Percentiles rank a stretch among this genome's conserved stretches.
phyloP scores from a whole-genome alignment of 2,329 filamentous ascomycete genomes.

The Hymenoscyphus infarciens region DNA sequence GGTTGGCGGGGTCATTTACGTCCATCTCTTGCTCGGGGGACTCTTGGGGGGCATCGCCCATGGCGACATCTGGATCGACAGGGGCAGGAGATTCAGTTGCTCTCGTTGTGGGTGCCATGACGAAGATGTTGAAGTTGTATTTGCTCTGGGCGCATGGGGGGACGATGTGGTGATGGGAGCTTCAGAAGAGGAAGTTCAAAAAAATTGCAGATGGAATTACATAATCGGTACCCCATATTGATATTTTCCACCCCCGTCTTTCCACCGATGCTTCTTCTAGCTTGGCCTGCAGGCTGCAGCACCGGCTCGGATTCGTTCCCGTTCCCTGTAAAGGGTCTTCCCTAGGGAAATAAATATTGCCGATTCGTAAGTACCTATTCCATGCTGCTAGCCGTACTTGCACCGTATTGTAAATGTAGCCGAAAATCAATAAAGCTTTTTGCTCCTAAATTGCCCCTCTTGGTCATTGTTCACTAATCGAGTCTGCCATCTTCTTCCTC shows the following conservation, averaged over 20 bases:
- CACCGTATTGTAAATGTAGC: not conserved
- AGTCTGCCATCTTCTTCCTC: not conserved
- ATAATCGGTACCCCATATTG: not conserved
- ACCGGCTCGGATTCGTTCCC: not conserved
- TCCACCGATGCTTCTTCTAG: not conserved
- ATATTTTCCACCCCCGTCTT: not conserved
- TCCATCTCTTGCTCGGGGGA: not conserved
- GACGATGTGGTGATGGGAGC: not conserved
- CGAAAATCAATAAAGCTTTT: slow-evolving; percentile 3
- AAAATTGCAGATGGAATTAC: slow-evolving; percentile 1
- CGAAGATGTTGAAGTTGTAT: not conserved
- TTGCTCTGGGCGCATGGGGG: slow-evolving; percentile 11
- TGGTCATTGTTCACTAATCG: not conserved
- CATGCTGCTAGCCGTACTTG: not conserved
- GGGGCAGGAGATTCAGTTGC: slow-evolving; percentile 10
- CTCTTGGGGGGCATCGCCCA: slow-evolving; percentile 24
- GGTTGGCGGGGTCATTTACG: slow-evolving; percentile 18
- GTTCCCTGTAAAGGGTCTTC: not conserved
- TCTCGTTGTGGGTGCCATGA: slow-evolving; percentile 26
- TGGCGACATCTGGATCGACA: slow-evolving; percentile 22
- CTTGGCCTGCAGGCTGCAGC: not conserved
- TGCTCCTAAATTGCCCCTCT: not conserved
- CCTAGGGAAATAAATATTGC: not conserved
- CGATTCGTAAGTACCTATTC: slow-evolving; percentile 1
- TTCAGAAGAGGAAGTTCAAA: not conserved